Evolutionary conservation across 2,329 filamentous ascomycete species (phyloP), one percentile per base, ranked within the genome.

Genomic region (Aspergillus sp.): DNA sequence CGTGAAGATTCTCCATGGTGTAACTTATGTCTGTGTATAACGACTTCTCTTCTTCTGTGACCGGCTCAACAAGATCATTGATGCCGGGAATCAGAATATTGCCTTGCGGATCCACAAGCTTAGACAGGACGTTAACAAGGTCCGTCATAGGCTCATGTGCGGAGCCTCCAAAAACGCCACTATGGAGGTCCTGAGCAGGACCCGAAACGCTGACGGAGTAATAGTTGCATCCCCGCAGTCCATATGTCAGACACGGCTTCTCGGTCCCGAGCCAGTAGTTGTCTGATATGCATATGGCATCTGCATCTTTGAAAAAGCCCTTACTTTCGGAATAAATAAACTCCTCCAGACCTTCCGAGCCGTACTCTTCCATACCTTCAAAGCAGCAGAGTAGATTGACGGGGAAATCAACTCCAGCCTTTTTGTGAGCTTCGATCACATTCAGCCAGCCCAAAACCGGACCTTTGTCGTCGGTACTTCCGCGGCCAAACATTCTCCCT

Each of bases 211-310:
- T 90, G 66, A 99, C 79, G 52, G 89, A 90, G 82, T 98, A 99
- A 84, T 99, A 99, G 82, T 96, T 98, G 87, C 91, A 96, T 54
- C 95, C 95, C 66, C 95, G 90, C 62, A 99, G 89, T 67, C 95
- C 95, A 75, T 99, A 99, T 9, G 95, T 99, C 71, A 99, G 80
- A 77, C 95, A 99, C 12, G 95, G 95, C 84, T 97, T 97, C 84
- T 98, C 92, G 6, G 95, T 98, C 58, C 95, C 95, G 41, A 99
- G 87, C 95, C 95, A 99, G 87, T 99, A 99, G 84, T 99, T 99
- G 78, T 99, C 95, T 48, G 91, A 96, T 73, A 99, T 99, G 80
- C 95, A 99, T 60, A 98, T 91, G 6, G 93, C 95, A 66, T 99
- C 95, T 37, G 92, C 87, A 69, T 97, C 93, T 70, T 91, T 91